These are phyloP conservation scores for Aschersonia sp. DNA, from an alignment of 2,329 filamentous ascomycete genomes.

Conservation along the genomic window DNA sequence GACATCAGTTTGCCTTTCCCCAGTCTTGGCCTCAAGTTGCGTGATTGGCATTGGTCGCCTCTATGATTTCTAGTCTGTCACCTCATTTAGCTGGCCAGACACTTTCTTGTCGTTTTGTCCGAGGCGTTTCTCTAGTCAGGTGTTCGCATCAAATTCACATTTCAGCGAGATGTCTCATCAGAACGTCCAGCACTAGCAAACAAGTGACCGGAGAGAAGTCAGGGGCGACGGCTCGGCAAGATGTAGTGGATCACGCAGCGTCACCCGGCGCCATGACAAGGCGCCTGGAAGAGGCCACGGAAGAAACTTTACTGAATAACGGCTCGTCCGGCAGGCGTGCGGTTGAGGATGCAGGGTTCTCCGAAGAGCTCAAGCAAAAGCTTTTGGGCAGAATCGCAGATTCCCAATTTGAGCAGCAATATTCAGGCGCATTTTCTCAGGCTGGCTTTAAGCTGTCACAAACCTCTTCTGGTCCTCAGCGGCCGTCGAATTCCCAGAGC, in stretches of 20 bases:
- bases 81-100: not conserved
- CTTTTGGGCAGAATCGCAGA: slow-evolving; percentile 41
- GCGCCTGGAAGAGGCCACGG: slow-evolving; percentile 46
- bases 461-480: slow-evolving; percentile 36
- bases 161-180: not conserved
- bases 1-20: too few species aligned
- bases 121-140: not conserved
- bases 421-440: slow-evolving; percentile 32
- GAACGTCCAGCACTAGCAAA: not conserved
- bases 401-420: slow-evolving; percentile 36
- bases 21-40: too few species aligned
- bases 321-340: slow-evolving; percentile 44
- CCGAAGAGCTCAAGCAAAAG: slow-evolving; percentile 43
- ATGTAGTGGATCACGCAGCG: not conserved
- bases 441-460: slow-evolving; percentile 35
- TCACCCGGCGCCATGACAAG: slow-evolving; percentile 35
- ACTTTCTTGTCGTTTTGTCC: slow-evolving; percentile 1
- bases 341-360: slow-evolving; percentile 48
- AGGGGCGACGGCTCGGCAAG: not conserved
- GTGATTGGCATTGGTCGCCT: too few species aligned
- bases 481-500: slow-evolving; percentile 49
- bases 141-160: not conserved
- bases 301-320: slow-evolving; percentile 43
- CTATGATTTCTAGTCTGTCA: not conserved
- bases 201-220: not conserved